A percentile compares a stretch with the other conserved stretches of the same genome.
phyloP scores from a whole-genome alignment of 1,284 basidiomycete species.

The Sporisorium iseilematis-ciliati region DNA sequence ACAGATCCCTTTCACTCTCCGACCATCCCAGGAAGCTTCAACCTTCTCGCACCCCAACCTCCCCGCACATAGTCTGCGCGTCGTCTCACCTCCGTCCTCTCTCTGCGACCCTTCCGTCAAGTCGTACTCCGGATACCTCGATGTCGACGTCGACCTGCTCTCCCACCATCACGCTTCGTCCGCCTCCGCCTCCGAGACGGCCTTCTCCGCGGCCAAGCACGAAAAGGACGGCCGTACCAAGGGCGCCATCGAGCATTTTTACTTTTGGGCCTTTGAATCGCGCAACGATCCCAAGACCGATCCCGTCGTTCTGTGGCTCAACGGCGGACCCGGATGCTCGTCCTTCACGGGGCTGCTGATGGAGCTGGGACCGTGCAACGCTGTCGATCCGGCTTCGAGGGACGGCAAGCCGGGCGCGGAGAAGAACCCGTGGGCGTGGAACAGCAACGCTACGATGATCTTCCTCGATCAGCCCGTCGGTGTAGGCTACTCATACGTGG shows the following conservation, averaged over 20 bases:
- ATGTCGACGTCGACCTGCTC: slow-evolving; percentile 66
- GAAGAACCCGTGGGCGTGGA: slow-evolving; percentile 64
- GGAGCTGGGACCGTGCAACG: slow-evolving; percentile 68
- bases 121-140: slow-evolving; percentile 67
- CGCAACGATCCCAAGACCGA: slow-evolving; percentile 61
- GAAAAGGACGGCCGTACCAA: slow-evolving; percentile 37
- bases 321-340: slow-evolving; percentile 67
- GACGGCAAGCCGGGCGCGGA: slow-evolving; percentile 51
- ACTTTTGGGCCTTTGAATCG: slow-evolving; percentile 69
- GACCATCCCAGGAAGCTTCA: slow-evolving; percentile 3
- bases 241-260: slow-evolving; percentile 68
- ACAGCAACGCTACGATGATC: slow-evolving; percentile 64
- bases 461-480: slow-evolving; percentile 69
- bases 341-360: slow-evolving; percentile 65
- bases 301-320: slow-evolving; percentile 67
- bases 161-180: slow-evolving; percentile 28
- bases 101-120: slow-evolving; percentile 59
- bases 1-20: slow-evolving; percentile 44
- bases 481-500: slow-evolving; percentile 66
- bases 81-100: slow-evolving; percentile 49
- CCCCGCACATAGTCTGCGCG: slow-evolving; percentile 66
- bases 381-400: slow-evolving; percentile 36
- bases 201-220: slow-evolving; percentile 20
- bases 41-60: slow-evolving; percentile 57
- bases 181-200: background rate